Percentiles rank a stretch among this genome's conserved stretches.
Conservation (phyloP, 1,284 basidiomycete genomes). For the Phylloporus gajari region DNA sequence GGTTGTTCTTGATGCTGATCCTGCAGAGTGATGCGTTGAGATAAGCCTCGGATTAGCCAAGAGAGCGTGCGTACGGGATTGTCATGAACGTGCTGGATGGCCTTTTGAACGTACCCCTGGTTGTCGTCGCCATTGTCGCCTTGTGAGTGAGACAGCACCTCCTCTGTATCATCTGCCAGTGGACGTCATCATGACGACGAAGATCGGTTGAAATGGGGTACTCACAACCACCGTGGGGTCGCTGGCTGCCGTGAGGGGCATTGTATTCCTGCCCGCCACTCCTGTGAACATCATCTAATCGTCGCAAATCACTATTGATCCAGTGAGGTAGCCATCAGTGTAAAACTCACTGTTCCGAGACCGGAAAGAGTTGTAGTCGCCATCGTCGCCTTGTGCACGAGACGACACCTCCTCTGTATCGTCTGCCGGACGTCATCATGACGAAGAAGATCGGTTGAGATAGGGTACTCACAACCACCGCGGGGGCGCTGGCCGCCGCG, state of each 20-base stretch:
- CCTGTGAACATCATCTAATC: constrained; percentile 45
- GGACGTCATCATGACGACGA: constrained; percentile 2
- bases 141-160: constrained; percentile 58
- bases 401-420: constrained; percentile 67
- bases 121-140: constrained; percentile 17
- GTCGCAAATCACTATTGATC: not conserved
- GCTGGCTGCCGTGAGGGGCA: constrained; percentile 53
- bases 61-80: constrained; percentile 26
- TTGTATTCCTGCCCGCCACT: constrained; percentile 74
- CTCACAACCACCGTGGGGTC: constrained; percentile 47
- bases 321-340: no score
- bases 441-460: not conserved
- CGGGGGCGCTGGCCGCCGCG: constrained; percentile 46
- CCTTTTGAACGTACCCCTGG: constrained; percentile 28
- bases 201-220: constrained; percentile 6
- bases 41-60: constrained; percentile 1
- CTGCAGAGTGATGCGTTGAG: constrained; percentile 19
- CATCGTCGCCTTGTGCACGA: constrained; percentile 41
- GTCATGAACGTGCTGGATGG: constrained; percentile 37
- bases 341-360: no score
- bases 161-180: constrained; percentile 66
- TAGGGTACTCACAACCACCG: constrained; percentile 46
- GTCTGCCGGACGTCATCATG: constrained; percentile 51
- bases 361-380: constrained; percentile 9
- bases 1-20: constrained; percentile 31